phyloP scores from a whole-genome alignment of 2,329 filamentous ascomycete species.

The Clonostachys rosea region DNA sequence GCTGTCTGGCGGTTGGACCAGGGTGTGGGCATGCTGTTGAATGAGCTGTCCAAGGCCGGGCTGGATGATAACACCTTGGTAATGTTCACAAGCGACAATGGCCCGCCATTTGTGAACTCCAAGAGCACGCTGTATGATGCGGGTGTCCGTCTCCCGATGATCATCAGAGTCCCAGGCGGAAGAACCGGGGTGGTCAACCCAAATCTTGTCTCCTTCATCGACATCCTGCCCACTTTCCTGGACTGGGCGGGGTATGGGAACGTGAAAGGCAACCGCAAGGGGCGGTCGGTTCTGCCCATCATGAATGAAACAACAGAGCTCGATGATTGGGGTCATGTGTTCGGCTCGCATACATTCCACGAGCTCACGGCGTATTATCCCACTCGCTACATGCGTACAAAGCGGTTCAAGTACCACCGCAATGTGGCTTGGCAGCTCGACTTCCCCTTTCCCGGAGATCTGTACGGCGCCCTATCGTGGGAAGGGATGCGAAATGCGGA shows the following conservation, averaged over 20 bases:
- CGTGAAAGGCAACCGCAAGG: constrained; percentile 8
- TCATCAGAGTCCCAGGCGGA: constrained; percentile 18
- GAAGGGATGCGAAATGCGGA: constrained; percentile 34
- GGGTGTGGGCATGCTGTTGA: constrained; percentile 32
- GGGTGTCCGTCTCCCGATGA: constrained; percentile 34
- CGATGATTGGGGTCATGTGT: constrained; percentile 23
- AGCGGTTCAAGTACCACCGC: constrained; percentile 41
- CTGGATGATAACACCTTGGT: constrained; percentile 31
- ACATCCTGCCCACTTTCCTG: constrained; percentile 38
- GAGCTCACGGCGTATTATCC: constrained; percentile 46
- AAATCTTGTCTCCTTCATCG: constrained; percentile 38
- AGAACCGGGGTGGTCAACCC: constrained; percentile 22
- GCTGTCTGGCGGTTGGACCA: constrained; percentile 33
- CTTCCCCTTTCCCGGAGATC: constrained; percentile 40
- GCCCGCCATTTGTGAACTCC: constrained; percentile 44
- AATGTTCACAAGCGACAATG: constrained; percentile 42
- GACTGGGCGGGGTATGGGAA: constrained; percentile 23
- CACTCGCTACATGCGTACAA: constrained; percentile 36
- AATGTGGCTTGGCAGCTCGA: constrained; percentile 43
- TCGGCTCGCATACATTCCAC: constrained; percentile 47
- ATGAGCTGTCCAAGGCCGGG: constrained; percentile 21
- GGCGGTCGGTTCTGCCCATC: constrained; percentile 31
- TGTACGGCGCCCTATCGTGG: constrained; percentile 36
- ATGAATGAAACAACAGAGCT: constrained; percentile 11
- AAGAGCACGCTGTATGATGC: constrained; percentile 46